Evolutionary conservation across 2,329 filamentous ascomycete genomes (phyloP), one percentile per base, ranked within the genome.

Genomic region (Pestalotiopsis sp.): DNA sequence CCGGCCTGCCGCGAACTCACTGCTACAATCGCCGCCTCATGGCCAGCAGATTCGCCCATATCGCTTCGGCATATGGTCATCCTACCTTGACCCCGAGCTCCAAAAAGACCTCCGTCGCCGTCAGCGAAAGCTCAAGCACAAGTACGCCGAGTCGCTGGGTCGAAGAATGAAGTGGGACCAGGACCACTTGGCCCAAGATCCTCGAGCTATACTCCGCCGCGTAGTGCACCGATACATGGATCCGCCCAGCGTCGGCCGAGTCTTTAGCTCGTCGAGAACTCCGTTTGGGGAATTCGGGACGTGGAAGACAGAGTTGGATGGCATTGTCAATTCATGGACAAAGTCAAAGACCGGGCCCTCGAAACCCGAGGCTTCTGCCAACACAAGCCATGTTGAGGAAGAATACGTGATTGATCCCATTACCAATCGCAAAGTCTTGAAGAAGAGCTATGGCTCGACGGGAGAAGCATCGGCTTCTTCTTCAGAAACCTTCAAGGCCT

Each of bases 401-500:
- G 81, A 81, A 9, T 84, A 82, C 62, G 76, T 82, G 23, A 89
- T 90, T 58, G 87, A 90, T 68, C 87, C 88, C 3, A 89, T 90
- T 69, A 89, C 87, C 17, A 90, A 90, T 70, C 83, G 86, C 41
- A 87, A 83, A 69, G 81, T 87, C 3, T 69, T 74, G 20, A 81
- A 74, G 69, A 69, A 70, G 66, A 71, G 71, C 1, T 65, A 70
- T n/a, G 68, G 70, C 12, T 66, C 66, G 13, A 5, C 45, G 0
- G 72, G 75, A 4, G 67, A 71, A 9, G 70, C 65, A 11, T 58
- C 39, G 27, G 68, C 80, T n/a, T 74, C 75, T 4, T 74, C 75
- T 12, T 70, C 75, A 49, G 75, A 75, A 27, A 77, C 75, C 1
- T 80, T 78, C 72, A 78, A 78, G 67, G 70, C 75, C 2, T 80